Percentiles rank a stretch among this genome's conserved stretches.
Conservation (phyloP, 352 stramenopile species). For the Thalassiosira hispida region DNA sequence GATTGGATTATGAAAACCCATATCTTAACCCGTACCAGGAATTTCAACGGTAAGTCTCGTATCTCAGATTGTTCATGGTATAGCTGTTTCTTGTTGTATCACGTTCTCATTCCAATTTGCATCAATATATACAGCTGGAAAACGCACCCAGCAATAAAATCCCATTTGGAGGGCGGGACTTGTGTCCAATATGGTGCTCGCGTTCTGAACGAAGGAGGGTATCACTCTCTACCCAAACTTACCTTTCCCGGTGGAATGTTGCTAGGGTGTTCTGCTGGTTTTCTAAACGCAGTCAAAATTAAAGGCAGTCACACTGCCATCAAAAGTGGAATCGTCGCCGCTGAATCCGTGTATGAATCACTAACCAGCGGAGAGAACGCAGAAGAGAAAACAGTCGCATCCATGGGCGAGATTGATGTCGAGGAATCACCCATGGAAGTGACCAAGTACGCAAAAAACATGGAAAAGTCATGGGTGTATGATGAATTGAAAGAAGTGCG, state of each 20-base stretch:
- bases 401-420: constrained; percentile 63
- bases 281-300: constrained; percentile 99
- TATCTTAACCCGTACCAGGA: constrained; percentile 99
- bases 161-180: constrained; percentile 94
- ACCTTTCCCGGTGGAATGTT: constrained; percentile 95
- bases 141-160: constrained; percentile 93
- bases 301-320: constrained; percentile 99
- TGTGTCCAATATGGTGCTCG: constrained; percentile 97
- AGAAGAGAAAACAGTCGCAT: constrained; percentile 60
- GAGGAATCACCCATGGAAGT: constrained; percentile 67
- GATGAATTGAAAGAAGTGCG: constrained; percentile 97
- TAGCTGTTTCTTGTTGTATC: constrained; percentile 2
- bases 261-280: constrained; percentile 96
- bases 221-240: constrained; percentile 97
- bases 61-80: background rate
- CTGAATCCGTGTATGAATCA: constrained; percentile 93
- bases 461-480: constrained; percentile 95
- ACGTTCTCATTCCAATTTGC: background rate
- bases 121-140: constrained; percentile 87
- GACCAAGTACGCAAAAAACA: constrained; percentile 86
- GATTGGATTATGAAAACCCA: constrained; percentile 99
- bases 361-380: constrained; percentile 46
- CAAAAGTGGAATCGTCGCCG: constrained; percentile 97
- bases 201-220: constrained; percentile 95
- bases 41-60: constrained; percentile 91